Conservation (phyloP, 2,329 filamentous ascomycete species). For the Cladobotryum mycophilum region DNA sequence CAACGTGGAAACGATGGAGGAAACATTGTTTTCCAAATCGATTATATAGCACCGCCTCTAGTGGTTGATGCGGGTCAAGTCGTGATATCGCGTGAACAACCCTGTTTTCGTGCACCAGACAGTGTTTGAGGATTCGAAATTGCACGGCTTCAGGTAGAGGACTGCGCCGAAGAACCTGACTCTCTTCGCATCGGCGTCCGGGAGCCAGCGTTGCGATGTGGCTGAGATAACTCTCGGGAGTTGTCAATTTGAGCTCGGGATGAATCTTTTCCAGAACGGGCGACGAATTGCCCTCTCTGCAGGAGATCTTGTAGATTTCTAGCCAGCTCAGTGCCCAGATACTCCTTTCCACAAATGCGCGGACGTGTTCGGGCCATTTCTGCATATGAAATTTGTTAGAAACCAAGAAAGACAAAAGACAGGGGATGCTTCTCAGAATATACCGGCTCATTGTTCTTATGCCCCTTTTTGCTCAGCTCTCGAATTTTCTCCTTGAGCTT, state of each 20-base stretch:
- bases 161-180: background rate
- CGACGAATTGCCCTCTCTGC: slow-evolving; percentile 9
- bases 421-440: background rate
- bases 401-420: background rate
- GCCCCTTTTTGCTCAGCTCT: no score
- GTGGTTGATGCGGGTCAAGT: slow-evolving; percentile 30
- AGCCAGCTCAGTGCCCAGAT: background rate
- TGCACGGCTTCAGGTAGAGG: slow-evolving; percentile 18
- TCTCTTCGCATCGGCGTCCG: background rate
- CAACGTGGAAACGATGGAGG: slow-evolving; percentile 36
- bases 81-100: slow-evolving; percentile 40
- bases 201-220: background rate
- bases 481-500: background rate
- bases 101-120: slow-evolving; percentile 28
- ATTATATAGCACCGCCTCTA: slow-evolving; percentile 13
- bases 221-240: background rate
- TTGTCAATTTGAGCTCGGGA: slow-evolving; percentile 5
- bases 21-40: slow-evolving; percentile 17
- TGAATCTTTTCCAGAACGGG: slow-evolving; percentile 2
- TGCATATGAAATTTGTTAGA: background rate
- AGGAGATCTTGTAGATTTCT: background rate
- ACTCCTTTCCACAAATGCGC: background rate
- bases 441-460: background rate
- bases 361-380: background rate
- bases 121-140: slow-evolving; percentile 29